phyloP scores from a whole-genome alignment of 225 moss, liverwort and hornwort species.

The Marchantia polymorpha region DNA sequence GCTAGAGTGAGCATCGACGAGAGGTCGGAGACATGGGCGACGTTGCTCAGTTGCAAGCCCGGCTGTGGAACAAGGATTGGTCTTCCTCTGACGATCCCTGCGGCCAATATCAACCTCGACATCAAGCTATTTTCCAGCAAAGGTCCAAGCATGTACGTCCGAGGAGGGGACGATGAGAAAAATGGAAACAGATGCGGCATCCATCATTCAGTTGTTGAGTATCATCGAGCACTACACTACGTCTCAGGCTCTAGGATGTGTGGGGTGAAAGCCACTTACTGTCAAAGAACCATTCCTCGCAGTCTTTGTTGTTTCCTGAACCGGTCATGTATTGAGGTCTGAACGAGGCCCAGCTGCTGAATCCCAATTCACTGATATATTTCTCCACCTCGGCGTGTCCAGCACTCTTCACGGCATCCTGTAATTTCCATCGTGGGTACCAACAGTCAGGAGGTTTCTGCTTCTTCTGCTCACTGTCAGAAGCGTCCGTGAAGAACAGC shows the following conservation, averaged over 20 bases:
- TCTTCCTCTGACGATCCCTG: constrained; percentile 90
- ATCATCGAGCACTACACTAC: too few species aligned
- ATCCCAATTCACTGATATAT: constrained; percentile 68
- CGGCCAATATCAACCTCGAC: background rate
- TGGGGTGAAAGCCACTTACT: constrained; percentile 44
- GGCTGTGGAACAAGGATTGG: constrained; percentile 83
- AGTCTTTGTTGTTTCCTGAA: constrained; percentile 97
- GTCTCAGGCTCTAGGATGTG: background rate
- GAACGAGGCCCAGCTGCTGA: constrained; percentile 96
- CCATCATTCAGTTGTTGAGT: too few species aligned
- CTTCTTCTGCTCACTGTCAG: background rate
- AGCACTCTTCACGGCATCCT: constrained; percentile 87
- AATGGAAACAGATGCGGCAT: too few species aligned
- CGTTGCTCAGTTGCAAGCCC: constrained; percentile 86
- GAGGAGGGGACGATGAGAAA: too few species aligned
- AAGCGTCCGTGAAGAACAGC: background rate
- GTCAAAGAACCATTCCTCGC: constrained; percentile 99
- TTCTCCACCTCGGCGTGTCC: constrained; percentile 86
- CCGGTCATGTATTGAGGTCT: constrained; percentile 99
- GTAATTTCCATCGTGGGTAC: background rate
- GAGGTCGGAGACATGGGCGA: constrained; percentile 84
- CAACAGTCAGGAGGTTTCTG: background rate
- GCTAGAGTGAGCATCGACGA: constrained; percentile 89
- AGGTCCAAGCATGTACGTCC: too few species aligned
- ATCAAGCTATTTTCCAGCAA: background rate